A percentile compares a stretch with the other conserved stretches of the same genome.
These are phyloP conservation scores for Ramaria rubella DNA, from an alignment of 768 basidiomycete species.

Conservation along the genomic window DNA sequence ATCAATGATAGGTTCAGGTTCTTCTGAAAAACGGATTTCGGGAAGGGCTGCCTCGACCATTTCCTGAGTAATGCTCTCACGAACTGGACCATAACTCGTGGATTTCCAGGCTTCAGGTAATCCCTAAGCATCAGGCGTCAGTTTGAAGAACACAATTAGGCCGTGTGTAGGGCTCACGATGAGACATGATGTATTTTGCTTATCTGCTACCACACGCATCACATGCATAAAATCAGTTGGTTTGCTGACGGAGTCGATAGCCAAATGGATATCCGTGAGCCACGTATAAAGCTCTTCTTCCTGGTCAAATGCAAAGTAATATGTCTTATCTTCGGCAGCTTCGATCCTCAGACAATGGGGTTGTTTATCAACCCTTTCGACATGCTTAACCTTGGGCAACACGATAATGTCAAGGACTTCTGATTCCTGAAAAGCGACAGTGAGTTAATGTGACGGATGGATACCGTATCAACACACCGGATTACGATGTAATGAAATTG, in stretches of 20 bases:
- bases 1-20: background rate
- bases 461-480: background rate
- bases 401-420: slow-evolving; percentile 1
- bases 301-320: background rate
- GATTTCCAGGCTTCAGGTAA: background rate
- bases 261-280: slow-evolving; percentile 2
- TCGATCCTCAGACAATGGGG: background rate
- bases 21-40: background rate
- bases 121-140: background rate
- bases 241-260: background rate
- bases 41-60: background rate
- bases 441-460: background rate
- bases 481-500: slow-evolving; percentile 2
- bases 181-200: background rate
- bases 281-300: slow-evolving; percentile 4
- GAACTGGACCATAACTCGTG: background rate
- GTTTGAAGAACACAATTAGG: background rate
- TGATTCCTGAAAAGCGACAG: background rate
- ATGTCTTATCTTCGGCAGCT: background rate
- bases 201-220: background rate
- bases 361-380: background rate
- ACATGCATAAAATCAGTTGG: slow-evolving; percentile 1
- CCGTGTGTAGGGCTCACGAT: background rate
- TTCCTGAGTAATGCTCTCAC: background rate
- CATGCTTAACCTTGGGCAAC: background rate